phyloP scores from a whole-genome alignment of 2,329 filamentous ascomycete species.

The Bimuria novae-zelandiae region DNA sequence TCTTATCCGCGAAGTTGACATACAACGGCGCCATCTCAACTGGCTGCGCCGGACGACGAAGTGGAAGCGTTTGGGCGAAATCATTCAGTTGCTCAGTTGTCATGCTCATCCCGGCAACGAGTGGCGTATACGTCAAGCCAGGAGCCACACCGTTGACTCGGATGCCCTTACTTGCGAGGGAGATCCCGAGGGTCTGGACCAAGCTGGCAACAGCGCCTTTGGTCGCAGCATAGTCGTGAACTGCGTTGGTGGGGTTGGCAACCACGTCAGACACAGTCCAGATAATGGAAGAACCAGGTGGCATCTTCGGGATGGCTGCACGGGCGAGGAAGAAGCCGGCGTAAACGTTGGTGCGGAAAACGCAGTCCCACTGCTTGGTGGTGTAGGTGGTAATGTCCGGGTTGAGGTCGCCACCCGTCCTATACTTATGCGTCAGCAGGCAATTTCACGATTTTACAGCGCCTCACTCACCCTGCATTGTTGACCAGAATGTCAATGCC shows the following conservation, averaged over 20 bases:
- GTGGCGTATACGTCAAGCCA: conserved; percentile 7
- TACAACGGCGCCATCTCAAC: conserved; percentile 12
- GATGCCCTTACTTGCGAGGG: conserved; percentile 7
- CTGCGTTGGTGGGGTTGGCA: neutral
- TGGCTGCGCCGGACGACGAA: conserved; percentile 9
- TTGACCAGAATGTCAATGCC: conserved; percentile 16
- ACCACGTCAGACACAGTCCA: conserved; percentile 13
- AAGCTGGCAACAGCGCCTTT: conserved; percentile 12
- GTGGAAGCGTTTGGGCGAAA: conserved; percentile 1
- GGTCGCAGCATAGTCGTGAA: conserved; percentile 10
- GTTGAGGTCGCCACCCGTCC: neutral
- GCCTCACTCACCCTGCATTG: conserved; percentile 10
- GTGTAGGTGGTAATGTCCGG: conserved; percentile 12
- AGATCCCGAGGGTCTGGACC: conserved; percentile 7
- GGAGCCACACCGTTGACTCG: conserved; percentile 6
- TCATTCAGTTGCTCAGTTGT: conserved; percentile 5
- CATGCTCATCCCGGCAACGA: neutral
- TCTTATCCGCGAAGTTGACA: conserved; percentile 8
- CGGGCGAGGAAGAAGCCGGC: conserved; percentile 11
- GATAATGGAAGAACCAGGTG: conserved; percentile 11
- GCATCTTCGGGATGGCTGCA: conserved; percentile 9
- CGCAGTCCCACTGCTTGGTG: conserved; percentile 8
- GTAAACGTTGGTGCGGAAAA: conserved; percentile 14
- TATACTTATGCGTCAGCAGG: neutral
- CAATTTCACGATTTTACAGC: neutral